Evolutionary conservation across 148 eudicot genomes (phyloP), one percentile per base, ranked within the genome.

Genomic region (Arbutus unedo): DNA sequence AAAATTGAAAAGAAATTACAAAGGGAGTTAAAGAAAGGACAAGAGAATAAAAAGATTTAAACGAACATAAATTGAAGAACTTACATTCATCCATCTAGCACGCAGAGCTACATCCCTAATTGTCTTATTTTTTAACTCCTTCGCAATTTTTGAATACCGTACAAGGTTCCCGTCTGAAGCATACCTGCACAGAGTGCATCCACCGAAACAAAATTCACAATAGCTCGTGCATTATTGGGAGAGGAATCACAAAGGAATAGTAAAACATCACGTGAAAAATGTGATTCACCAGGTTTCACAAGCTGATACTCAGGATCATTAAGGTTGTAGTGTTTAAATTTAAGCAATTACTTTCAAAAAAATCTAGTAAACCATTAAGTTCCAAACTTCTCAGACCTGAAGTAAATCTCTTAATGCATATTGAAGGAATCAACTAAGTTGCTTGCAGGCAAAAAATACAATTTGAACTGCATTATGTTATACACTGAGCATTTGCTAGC

Each of bases 71-170:
- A 78, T 10, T 21, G 18, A 50, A 82, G 81, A 85, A 78, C 97
- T 87, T 89, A 93, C 97, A 82, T 60, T 87, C 89, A 93, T 91
- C 97, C 97, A 93, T 85, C 90, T 89, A 75, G 90, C 87, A 51
- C 97, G 94, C 78, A 93, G 81, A 67, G 97, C 97, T 85, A 93
- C 93, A 77, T 93, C 97, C 71, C 97, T 89, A 21, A 91, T 91
- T 7, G 94, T 91, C 90, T 93, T 93, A 81, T 89, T 88, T 54
- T 92, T 86, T 85, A 93, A 87, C 13, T 88, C 84, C 90, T 85
- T 89, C 76, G 97, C 94, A 87, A 93, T 91, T 88, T 87, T 91
- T 21, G 94, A 93, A 86, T 93, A 93, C n/a, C 91, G 90, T 31
- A 83, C 78, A 31, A 93, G 44, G 76, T 45, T 84, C 31, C 85